A percentile compares a stretch with the other conserved stretches of the same genome.
Conservation (phyloP, 2,329 filamentous ascomycete genomes). For the Alternaria tenuissima region DNA sequence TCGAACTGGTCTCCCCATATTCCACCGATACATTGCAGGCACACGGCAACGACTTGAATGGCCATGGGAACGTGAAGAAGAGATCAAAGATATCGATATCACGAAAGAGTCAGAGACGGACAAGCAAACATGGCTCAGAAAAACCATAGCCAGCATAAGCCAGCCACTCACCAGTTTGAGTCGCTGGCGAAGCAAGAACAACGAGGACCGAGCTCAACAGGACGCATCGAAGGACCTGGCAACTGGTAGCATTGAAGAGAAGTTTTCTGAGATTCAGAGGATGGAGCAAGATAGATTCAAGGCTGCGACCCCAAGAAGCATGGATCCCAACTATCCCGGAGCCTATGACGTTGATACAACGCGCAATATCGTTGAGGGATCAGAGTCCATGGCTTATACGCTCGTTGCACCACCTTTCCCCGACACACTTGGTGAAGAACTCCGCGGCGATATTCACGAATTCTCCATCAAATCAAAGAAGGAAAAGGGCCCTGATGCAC, state of each 20-base stretch:
- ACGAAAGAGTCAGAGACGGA: conserved; percentile 17
- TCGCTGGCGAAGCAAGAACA: conserved; percentile 24
- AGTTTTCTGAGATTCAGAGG: conserved; percentile 22
- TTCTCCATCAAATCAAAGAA: conserved; percentile 72
- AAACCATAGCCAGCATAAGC: conserved; percentile 24
- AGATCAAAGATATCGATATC: conserved; percentile 10
- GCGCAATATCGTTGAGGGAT: conserved; percentile 75
- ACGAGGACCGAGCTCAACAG: conserved; percentile 6
- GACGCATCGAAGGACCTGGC: conserved; percentile 4
- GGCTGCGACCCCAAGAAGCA: conserved; percentile 18
- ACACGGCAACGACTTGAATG: conserved; percentile 42
- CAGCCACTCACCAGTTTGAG: conserved; percentile 30
- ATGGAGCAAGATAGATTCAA: conserved; percentile 19
- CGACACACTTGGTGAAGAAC: conserved; percentile 78
- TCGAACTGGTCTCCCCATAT: conserved; percentile 38
- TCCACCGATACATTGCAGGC: conserved; percentile 48
- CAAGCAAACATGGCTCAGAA: conserved; percentile 22
- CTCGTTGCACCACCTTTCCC: conserved; percentile 83
- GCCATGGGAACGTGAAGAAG: conserved; percentile 40
- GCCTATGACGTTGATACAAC: conserved; percentile 71
- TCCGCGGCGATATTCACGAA: conserved; percentile 68
- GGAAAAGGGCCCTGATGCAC: conserved; percentile 47
- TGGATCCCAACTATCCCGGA: conserved; percentile 17
- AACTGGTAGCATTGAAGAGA: conserved; percentile 7
- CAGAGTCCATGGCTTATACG: conserved; percentile 68